These are phyloP conservation scores for Phytophthora citrophthora DNA, from an alignment of 352 stramenopile species.

Conservation along the genomic window DNA sequence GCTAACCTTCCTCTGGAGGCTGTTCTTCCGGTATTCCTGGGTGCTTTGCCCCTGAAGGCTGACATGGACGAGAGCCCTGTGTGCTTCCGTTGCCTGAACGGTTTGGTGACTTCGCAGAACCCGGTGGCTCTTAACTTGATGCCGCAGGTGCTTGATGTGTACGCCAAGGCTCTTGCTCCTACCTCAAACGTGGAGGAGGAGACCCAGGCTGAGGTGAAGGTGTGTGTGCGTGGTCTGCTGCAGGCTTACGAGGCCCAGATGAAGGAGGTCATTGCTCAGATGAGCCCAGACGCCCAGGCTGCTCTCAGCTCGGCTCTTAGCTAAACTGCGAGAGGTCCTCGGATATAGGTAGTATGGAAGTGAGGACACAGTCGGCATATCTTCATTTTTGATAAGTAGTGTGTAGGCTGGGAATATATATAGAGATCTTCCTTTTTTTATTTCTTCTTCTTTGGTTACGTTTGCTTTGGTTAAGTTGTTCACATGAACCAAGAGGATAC, in stretches of 20 bases:
- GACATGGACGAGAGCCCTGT: conserved; percentile 97
- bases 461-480: neutral
- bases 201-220: conserved; percentile 75
- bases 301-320: conserved; percentile 65
- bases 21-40: conserved; percentile 95
- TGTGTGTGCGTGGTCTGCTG: conserved; percentile 69
- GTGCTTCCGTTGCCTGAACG: conserved; percentile 95
- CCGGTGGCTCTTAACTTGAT: conserved; percentile 71
- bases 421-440: conserved; percentile 32
- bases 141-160: conserved; percentile 81
- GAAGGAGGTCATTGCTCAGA: conserved; percentile 76
- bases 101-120: conserved; percentile 93
- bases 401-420: conserved; percentile 42
- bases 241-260: conserved; percentile 79
- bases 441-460: neutral
- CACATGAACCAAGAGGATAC: too few species aligned
- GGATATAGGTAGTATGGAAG: conserved; percentile 27
- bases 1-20: conserved; percentile 89
- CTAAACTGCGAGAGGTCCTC: conserved; percentile 29
- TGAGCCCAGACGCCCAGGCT: conserved; percentile 75
- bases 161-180: conserved; percentile 72
- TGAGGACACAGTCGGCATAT: neutral
- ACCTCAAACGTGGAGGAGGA: conserved; percentile 77
- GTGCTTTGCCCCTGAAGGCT: conserved; percentile 94
- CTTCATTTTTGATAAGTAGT: conserved; percentile 43